Evolutionary conservation across 176 grass and related monocot genomes (phyloP).

Genomic region (Zoysia pacifica): DNA sequence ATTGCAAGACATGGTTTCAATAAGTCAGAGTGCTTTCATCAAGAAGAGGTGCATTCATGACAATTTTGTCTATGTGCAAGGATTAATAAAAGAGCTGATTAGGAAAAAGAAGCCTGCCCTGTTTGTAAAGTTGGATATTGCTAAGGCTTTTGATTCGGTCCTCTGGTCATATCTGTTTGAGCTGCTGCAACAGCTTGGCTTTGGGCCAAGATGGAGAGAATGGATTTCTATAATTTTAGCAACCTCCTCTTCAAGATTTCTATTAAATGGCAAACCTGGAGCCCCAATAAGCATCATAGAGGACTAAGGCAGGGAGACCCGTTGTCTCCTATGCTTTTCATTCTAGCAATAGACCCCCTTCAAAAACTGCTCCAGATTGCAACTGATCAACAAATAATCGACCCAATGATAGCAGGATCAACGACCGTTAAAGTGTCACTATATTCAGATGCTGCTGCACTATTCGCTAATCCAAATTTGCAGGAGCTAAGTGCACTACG

Average conservation of each 20-base stretch:
- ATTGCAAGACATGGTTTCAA: no score
- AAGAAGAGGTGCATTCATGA: no score
- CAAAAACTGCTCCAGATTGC: not conserved
- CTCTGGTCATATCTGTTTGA: not conserved
- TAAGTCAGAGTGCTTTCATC: no score
- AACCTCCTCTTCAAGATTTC: not conserved
- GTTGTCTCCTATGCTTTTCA: not conserved
- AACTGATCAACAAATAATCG: not conserved
- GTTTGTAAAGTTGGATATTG: not conserved
- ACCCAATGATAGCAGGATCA: not conserved
- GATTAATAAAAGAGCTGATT: no score
- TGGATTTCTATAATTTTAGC: not conserved
- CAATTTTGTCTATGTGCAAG: no score
- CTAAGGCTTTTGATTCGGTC: conserved; percentile 15
- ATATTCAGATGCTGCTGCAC: not conserved
- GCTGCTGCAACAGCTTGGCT: not conserved
- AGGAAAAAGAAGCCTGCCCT: no score
- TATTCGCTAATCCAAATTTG: not conserved
- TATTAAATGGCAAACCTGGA: not conserved
- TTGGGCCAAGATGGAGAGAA: not conserved
- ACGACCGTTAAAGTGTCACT: not conserved
- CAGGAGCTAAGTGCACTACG: no score
- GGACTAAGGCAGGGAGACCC: not conserved
- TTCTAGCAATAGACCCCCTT: not conserved
- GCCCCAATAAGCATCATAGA: not conserved